Conservation (phyloP, 257 asterid species). For the Haberlea rhodopensis region DNA sequence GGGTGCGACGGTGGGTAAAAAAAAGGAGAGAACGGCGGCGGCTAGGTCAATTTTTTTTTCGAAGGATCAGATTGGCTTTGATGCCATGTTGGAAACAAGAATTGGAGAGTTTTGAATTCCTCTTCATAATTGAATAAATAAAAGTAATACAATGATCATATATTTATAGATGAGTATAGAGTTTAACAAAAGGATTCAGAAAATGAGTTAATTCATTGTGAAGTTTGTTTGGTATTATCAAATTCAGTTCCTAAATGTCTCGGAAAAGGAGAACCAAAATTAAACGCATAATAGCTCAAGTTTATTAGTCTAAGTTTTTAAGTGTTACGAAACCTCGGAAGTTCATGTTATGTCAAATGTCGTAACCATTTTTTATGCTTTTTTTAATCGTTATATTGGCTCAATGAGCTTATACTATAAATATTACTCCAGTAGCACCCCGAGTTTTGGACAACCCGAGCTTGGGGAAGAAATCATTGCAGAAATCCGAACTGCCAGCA, state of each 20-base stretch:
- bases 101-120: too few relatives aligned
- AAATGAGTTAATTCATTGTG: not conserved
- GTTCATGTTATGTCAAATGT: not conserved
- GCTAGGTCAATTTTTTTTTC: too few relatives aligned
- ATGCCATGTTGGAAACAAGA: too few relatives aligned
- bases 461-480: too few relatives aligned
- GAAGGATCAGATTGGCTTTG: too few relatives aligned
- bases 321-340: not conserved
- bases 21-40: too few relatives aligned
- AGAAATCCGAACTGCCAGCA: too few relatives aligned
- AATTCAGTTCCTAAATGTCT: not conserved
- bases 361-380: not conserved
- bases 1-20: too few relatives aligned
- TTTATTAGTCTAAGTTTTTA: not conserved
- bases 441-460: not conserved
- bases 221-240: not conserved
- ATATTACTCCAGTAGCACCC: not conserved
- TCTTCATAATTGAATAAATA: too few relatives aligned
- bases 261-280: not conserved
- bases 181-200: too few relatives aligned
- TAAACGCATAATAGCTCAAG: not conserved
- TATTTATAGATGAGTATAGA: too few relatives aligned
- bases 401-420: not conserved
- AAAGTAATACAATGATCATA: too few relatives aligned
- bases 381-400: not conserved